Conservation (phyloP, 176 grass and related monocot genomes). For the Lolium multiflorum region DNA sequence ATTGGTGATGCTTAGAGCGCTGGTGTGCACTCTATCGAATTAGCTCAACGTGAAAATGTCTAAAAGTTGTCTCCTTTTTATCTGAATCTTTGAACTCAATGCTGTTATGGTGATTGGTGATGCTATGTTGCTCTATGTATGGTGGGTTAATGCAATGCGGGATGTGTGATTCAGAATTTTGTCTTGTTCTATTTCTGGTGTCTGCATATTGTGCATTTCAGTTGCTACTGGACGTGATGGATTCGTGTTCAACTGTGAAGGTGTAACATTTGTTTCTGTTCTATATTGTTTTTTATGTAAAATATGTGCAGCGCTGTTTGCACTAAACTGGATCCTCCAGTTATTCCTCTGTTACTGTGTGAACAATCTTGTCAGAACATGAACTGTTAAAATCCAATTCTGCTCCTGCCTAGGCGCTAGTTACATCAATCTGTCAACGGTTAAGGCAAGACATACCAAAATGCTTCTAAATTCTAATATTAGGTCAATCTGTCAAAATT, state of each 20-base stretch:
- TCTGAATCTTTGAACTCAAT: background rate
- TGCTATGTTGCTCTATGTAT: constrained; percentile 21
- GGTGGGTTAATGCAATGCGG: background rate
- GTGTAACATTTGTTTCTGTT: background rate
- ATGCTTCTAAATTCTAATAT: background rate
- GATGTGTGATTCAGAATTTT: constrained; percentile 4
- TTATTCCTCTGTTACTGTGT: background rate
- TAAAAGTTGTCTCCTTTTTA: background rate
- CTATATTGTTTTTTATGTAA: background rate
- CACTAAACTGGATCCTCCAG: background rate
- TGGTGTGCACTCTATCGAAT: background rate
- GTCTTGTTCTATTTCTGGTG: background rate
- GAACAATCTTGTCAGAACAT: background rate
- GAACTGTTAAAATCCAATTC: background rate
- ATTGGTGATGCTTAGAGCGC: too few species aligned
- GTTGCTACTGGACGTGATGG: background rate
- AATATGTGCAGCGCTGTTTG: background rate
- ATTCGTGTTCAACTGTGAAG: background rate
- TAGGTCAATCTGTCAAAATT: background rate
- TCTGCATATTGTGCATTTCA: background rate
- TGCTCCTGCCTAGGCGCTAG: background rate
- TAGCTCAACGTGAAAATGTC: background rate
- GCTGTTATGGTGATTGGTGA: constrained; percentile 11
- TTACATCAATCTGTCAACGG: background rate
- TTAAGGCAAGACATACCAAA: background rate